Evolutionary conservation across 176 grass and related monocot genomes (phyloP).

Genomic region (Tuctoria greenei): DNA sequence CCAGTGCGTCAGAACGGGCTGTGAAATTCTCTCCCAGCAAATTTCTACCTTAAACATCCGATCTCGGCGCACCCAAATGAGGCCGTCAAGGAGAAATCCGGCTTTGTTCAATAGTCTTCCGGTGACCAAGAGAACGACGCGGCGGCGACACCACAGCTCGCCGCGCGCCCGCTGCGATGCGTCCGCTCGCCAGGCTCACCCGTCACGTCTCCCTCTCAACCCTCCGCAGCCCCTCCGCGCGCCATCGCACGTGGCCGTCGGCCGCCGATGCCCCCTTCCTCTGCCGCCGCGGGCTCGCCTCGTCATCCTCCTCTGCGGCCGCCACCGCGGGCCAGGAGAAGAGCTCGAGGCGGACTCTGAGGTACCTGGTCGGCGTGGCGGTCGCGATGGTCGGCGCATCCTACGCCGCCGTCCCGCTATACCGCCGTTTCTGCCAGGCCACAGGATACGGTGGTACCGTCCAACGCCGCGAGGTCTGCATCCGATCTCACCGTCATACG

Average conservation of each 20-base stretch:
- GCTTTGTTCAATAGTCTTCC: background rate
- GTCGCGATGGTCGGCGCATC: constrained; percentile 91
- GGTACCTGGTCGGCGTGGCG: constrained; percentile 65
- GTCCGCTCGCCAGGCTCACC: constrained; percentile 32
- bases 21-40: too few relatives aligned
- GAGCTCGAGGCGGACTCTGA: constrained; percentile 66
- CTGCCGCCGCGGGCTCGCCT: constrained; percentile 29
- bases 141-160: constrained; percentile 19
- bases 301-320: constrained; percentile 27
- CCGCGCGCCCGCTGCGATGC: constrained; percentile 33
- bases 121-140: background rate
- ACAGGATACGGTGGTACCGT: constrained; percentile 75
- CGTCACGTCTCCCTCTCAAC: constrained; percentile 1
- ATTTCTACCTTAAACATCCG: background rate
- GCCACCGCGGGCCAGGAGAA: constrained; percentile 56
- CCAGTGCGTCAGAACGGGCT: background rate
- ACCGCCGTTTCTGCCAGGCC: constrained; percentile 84
- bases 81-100: background rate
- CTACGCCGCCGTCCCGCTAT: constrained; percentile 86
- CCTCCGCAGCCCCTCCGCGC: background rate
- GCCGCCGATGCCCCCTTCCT: background rate
- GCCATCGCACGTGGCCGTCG: constrained; percentile 12
- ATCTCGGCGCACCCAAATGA: background rate
- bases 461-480: constrained; percentile 64
- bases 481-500: too few relatives aligned